Base-by-base conservation (phyloP, 2,329 filamentous ascomycete species). In the Leptographium procerum region DNA sequence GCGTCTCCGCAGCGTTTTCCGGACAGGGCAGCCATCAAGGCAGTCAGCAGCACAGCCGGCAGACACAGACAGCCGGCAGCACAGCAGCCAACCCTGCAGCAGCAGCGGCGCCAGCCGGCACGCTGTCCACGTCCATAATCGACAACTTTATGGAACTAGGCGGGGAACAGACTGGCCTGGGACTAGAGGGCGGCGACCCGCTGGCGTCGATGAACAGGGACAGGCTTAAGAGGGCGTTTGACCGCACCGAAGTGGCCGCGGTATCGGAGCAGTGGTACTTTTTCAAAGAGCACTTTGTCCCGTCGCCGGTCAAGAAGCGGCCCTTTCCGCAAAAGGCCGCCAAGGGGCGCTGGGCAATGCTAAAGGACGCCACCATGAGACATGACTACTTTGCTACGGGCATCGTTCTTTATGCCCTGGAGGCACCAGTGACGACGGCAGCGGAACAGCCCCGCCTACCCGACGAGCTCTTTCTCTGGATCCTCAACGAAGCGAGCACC, bases 381-480 rank as follows among this genome's bases (percentile, higher is more conserved):
- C 74, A 81, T 57, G 79, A 84, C 63, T 75, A 81, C 43, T 79
- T 90, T 57, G 70, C 82, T 28, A 84, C 82, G 24, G 86, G 87
- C 1, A 71, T 87, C 58, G 76, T 84, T 1, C 77, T 81, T 58
- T 77, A 81, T 51, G 72, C 85, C 70, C 59, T 54, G 16, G 50
- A 43, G 16, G n/a, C n/a, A n/a, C n/a, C n/a, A n/a, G n/a, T n/a
- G n/a, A n/a, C n/a, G n/a, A n/a, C n/a, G n/a, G n/a, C 50, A n/a
- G 24, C 24, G 8, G 13, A 36, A 26, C 72, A 72, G 45, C 68
- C 70, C 14, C 62, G 67, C 3, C 67, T 90, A 14, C 82, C 87
- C 0, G 81, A 88, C 60, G 78, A 86, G 57, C 66, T 90, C 1
- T 77, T 89, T 55, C 65, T 78, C 19, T 91, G 88, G 87, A 73